A percentile compares a stretch with the other conserved stretches of the same genome.
Evolutionary conservation across 2,329 filamentous ascomycete genomes (phyloP).

Genomic region (Colletotrichum sp.): DNA sequence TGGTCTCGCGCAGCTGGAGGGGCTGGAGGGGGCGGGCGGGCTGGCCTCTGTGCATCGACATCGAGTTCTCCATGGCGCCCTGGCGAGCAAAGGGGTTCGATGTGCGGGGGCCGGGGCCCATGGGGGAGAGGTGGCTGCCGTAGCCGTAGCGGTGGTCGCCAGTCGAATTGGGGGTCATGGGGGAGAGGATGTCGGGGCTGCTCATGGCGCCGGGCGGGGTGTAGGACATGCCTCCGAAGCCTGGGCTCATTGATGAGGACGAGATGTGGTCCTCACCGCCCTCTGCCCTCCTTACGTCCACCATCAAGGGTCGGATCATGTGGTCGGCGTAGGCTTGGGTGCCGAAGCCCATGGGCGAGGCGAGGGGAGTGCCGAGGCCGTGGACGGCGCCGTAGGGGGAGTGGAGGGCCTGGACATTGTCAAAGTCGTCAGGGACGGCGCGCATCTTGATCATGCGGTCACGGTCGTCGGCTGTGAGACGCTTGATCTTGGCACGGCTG

Average conservation of each 20-base stretch:
- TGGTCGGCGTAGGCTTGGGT: constrained; percentile 59
- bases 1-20: constrained; percentile 62
- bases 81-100: constrained; percentile 60
- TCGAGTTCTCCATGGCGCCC: constrained; percentile 44
- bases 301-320: constrained; percentile 70
- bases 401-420: constrained; percentile 72
- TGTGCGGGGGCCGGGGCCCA: constrained; percentile 52
- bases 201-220: constrained; percentile 56
- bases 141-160: constrained; percentile 57
- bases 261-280: constrained; percentile 68
- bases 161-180: constrained; percentile 49
- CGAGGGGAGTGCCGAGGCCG: constrained; percentile 51
- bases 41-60: constrained; percentile 47
- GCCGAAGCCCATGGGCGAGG: constrained; percentile 54
- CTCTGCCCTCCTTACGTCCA: constrained; percentile 69
- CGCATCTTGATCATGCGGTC: constrained; percentile 76
- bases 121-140: constrained; percentile 50
- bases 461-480: constrained; percentile 71
- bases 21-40: constrained; percentile 59
- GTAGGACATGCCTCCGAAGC: constrained; percentile 71
- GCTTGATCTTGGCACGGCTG: constrained; percentile 75
- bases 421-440: constrained; percentile 73
- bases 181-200: constrained; percentile 61
- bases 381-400: constrained; percentile 69
- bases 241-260: constrained; percentile 69